Conservation (phyloP, 2,329 filamentous ascomycete genomes). For the Ilyonectria sp. region DNA sequence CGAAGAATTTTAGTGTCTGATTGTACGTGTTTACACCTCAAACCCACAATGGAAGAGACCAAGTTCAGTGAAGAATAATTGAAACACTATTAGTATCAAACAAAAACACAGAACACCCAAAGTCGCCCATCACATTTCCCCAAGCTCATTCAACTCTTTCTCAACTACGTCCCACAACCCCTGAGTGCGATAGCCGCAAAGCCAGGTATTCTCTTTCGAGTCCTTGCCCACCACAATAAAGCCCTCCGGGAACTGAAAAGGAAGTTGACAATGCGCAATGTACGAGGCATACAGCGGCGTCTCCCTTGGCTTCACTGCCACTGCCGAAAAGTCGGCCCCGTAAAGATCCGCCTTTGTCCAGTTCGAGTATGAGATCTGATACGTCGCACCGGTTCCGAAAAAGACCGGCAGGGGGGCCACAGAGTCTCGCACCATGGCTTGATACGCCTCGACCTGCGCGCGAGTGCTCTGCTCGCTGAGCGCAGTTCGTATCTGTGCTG, state of each 20-base stretch:
- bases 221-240: constrained; percentile 34
- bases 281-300: constrained; percentile 11
- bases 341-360: constrained; percentile 18
- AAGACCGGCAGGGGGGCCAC: constrained; percentile 16
- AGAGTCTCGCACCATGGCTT: constrained; percentile 28
- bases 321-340: constrained; percentile 14
- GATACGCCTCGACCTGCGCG: constrained; percentile 28
- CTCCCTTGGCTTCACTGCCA: constrained; percentile 1
- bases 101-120: background rate
- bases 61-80: background rate
- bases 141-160: constrained; percentile 14
- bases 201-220: constrained; percentile 27
- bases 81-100: background rate
- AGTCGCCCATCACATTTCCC: background rate
- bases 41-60: too few species aligned
- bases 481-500: background rate
- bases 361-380: constrained; percentile 20
- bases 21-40: background rate
- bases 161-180: constrained; percentile 30
- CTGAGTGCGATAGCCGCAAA: constrained; percentile 28
- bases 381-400: constrained; percentile 11
- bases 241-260: constrained; percentile 26
- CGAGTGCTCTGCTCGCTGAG: constrained; percentile 24
- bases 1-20: background rate
- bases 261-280: constrained; percentile 25